These are phyloP conservation scores for Aeminium ludgeri DNA, from an alignment of 495 filamentous ascomycete species.

Conservation along the genomic window DNA sequence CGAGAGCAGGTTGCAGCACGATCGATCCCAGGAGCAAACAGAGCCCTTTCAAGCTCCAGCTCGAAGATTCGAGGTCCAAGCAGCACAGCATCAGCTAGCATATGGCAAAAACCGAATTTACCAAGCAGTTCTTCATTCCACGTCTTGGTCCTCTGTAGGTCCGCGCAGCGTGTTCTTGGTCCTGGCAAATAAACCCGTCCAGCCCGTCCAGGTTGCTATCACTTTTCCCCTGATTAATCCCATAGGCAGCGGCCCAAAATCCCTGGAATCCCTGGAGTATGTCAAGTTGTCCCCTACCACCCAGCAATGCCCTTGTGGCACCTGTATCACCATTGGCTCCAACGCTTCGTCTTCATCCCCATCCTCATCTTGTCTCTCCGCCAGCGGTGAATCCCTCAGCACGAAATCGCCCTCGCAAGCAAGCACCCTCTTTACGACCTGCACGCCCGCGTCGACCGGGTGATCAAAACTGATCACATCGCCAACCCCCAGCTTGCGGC, in stretches of 20 bases:
- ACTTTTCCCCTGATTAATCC: conserved; percentile 75
- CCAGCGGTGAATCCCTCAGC: conserved; percentile 42
- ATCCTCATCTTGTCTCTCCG: conserved; percentile 23
- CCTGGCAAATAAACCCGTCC: no score
- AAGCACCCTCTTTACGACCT: conserved; percentile 61
- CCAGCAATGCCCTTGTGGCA: conserved; percentile 82
- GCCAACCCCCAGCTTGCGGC: conserved; percentile 55
- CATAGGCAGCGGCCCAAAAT: conserved; percentile 71
- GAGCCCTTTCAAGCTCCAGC: no score
- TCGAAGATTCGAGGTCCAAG: no score
- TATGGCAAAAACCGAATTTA: no score
- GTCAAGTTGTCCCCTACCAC: conserved; percentile 72
- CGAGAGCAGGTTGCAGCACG: no score
- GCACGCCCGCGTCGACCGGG: conserved; percentile 33
- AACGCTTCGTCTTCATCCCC: conserved; percentile 57
- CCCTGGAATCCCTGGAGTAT: conserved; percentile 68
- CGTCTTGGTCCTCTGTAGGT: no score
- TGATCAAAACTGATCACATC: conserved; percentile 67
- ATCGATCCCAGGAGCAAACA: no score
- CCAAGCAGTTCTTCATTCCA: no score
- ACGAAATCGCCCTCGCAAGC: conserved; percentile 89
- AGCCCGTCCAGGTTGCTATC: no score
- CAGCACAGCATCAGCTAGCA: no score
- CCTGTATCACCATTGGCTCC: conserved; percentile 28
- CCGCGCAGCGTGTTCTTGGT: no score